Evolutionary conservation across 2,329 filamentous ascomycete genomes (phyloP).

Genomic region (Penicillium sp.): DNA sequence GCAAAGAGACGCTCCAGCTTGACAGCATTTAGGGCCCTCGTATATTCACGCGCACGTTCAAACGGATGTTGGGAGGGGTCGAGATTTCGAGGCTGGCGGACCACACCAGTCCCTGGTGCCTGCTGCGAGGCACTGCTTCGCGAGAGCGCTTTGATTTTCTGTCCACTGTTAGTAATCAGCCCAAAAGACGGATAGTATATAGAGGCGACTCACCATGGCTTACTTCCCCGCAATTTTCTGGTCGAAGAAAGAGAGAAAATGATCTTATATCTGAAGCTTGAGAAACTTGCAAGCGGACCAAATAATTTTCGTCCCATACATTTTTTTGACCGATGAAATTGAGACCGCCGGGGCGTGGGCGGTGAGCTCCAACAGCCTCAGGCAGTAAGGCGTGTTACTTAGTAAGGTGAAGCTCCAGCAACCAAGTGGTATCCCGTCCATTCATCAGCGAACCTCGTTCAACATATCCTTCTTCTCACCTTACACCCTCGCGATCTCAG

Average conservation of each 20-base stretch:
- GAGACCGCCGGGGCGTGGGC: conserved; percentile 39
- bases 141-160: conserved; percentile 64
- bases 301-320: conserved; percentile 22
- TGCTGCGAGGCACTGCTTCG: conserved; percentile 53
- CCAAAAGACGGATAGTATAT: not conserved
- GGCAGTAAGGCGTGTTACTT: conserved; percentile 16
- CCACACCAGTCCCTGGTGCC: conserved; percentile 51
- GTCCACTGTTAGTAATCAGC: conserved; percentile 17
- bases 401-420: conserved; percentile 22
- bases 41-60: conserved; percentile 86
- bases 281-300: conserved; percentile 4
- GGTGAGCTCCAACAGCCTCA: conserved; percentile 31
- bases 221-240: conserved; percentile 19
- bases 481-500: not conserved
- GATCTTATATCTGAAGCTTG: conserved; percentile 12
- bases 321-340: conserved; percentile 31
- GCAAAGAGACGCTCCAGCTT: conserved; percentile 95
- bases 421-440: conserved; percentile 26
- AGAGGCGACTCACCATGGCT: conserved; percentile 37
- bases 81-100: conserved; percentile 59
- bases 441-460: conserved; percentile 16
- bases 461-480: conserved; percentile 12
- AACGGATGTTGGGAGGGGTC: conserved; percentile 89
- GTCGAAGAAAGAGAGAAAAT: conserved; percentile 19
- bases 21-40: conserved; percentile 77